phyloP scores from a whole-genome alignment of 1,284 basidiomycete species.

The Chalciporus sp. region DNA sequence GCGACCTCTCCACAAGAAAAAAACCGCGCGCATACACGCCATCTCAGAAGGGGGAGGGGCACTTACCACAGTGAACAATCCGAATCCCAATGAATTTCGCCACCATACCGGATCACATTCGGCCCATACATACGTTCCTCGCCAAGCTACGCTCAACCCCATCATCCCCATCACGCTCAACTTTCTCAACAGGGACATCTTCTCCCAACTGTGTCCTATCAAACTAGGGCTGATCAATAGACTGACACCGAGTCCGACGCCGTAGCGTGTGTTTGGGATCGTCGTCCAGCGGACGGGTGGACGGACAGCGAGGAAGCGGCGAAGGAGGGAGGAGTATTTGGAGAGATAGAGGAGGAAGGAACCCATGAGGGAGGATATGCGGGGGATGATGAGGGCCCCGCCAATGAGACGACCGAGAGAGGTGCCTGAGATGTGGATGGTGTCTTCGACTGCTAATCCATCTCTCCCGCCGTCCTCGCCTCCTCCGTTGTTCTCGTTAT shows the following conservation, averaged over 20 bases:
- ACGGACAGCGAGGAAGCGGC: constrained; percentile 56
- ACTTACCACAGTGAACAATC: constrained; percentile 65
- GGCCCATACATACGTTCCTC: constrained; percentile 60
- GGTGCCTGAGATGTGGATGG: constrained; percentile 55
- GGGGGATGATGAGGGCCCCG: constrained; percentile 66
- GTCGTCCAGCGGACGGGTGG: constrained; percentile 32
- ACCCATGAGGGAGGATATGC: constrained; percentile 67
- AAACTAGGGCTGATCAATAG: constrained; percentile 9
- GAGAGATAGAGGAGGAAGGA: constrained; percentile 57
- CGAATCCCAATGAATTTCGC: constrained; percentile 71
- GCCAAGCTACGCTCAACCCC: constrained; percentile 50
- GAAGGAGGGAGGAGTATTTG: constrained; percentile 47
- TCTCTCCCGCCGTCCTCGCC: constrained; percentile 18
- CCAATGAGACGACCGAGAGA: constrained; percentile 65
- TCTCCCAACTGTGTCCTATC: constrained; percentile 21
- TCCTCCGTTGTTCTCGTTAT: constrained; percentile 2
- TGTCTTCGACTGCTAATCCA: constrained; percentile 49
- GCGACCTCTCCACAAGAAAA: no score
- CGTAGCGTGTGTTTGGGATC: constrained; percentile 18
- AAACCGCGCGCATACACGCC: not conserved
- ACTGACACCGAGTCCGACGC: constrained; percentile 5
- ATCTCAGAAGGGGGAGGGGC: not conserved
- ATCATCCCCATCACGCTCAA: constrained; percentile 39
- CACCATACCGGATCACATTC: constrained; percentile 79
- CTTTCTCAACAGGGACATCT: constrained; percentile 27